phyloP scores from a whole-genome alignment of 2,329 filamentous ascomycete species.

The Pochonia chlamydosporia region DNA sequence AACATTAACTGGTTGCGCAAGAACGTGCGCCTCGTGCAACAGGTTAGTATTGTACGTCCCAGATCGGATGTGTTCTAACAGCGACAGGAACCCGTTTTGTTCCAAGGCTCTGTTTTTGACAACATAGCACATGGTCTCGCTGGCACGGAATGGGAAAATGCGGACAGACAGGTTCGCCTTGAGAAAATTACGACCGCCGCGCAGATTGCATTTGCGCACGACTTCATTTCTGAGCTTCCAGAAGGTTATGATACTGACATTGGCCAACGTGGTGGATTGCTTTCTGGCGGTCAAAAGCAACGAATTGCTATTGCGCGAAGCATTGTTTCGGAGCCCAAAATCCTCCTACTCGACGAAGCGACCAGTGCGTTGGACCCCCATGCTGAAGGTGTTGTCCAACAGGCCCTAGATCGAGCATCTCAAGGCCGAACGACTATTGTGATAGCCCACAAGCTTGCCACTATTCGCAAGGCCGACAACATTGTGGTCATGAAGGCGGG shows the following conservation, averaged over 20 bases:
- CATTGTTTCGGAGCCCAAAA: slow-evolving; percentile 78
- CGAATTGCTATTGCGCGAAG: slow-evolving; percentile 13
- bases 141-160: slow-evolving; percentile 31
- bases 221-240: slow-evolving; percentile 43
- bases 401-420: slow-evolving; percentile 67
- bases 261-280: slow-evolving; percentile 56
- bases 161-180: slow-evolving; percentile 34
- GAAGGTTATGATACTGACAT: slow-evolving; percentile 48
- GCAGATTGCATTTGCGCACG: slow-evolving; percentile 42
- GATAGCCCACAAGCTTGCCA: slow-evolving; percentile 85
- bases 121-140: slow-evolving; percentile 49
- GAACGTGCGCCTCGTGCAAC: slow-evolving; percentile 32
- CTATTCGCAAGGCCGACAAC: slow-evolving; percentile 67
- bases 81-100: slow-evolving; percentile 36
- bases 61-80: too few relatives aligned
- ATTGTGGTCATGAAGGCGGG: slow-evolving; percentile 57
- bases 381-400: slow-evolving; percentile 86
- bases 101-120: slow-evolving; percentile 43
- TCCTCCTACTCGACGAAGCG: slow-evolving; percentile 87
- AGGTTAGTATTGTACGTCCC: too few relatives aligned
- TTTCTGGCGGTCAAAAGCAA: slow-evolving; percentile 33
- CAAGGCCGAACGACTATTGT: slow-evolving; percentile 89
- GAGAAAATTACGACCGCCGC: slow-evolving; percentile 39
- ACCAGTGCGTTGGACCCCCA: slow-evolving; percentile 90
- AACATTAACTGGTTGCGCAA: slow-evolving; percentile 34